These are phyloP conservation scores for Cordyceps cateniannulata DNA, from an alignment of 2,329 filamentous ascomycete species.

Conservation along the genomic window DNA sequence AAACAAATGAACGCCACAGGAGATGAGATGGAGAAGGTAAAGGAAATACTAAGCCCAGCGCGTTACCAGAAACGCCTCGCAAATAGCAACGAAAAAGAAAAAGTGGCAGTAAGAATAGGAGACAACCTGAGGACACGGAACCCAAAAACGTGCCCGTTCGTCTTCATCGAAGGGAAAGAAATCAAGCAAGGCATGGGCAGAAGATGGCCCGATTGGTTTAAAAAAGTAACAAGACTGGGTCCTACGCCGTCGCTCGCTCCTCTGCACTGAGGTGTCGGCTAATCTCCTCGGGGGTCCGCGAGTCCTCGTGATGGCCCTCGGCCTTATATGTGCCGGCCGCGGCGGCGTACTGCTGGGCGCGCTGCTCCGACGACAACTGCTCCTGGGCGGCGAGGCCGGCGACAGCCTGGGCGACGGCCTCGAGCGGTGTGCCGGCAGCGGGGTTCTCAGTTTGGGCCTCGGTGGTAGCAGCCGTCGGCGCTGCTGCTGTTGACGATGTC, in stretches of 20 bases:
- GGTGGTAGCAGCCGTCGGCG: neutral
- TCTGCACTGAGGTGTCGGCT: conserved; percentile 46
- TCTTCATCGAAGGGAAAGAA: conserved; percentile 10
- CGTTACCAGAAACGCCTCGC: conserved; percentile 3
- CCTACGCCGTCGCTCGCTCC: conserved; percentile 17
- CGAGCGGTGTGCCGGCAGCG: conserved; percentile 34
- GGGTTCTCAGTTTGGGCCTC: conserved; percentile 17
- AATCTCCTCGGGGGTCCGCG: conserved; percentile 45
- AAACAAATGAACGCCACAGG: conserved; percentile 18
- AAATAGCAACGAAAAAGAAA: neutral
- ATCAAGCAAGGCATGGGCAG: conserved; percentile 1
- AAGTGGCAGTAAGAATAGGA: neutral
- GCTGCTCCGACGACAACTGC: conserved; percentile 27
- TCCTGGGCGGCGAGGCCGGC: conserved; percentile 37
- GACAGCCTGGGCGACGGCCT: conserved; percentile 45
- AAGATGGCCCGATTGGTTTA: neutral
- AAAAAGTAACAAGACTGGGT: conserved; percentile 6
- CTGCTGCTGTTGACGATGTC: conserved; percentile 22
- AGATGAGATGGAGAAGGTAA: neutral
- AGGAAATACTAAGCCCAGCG: conserved; percentile 6
- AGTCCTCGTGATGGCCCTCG: conserved; percentile 34
- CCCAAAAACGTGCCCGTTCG: neutral
- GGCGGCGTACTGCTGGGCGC: conserved; percentile 24
- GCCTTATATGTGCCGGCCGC: conserved; percentile 28
- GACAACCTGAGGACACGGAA: neutral